These are phyloP conservation scores for Microcyclospora tardicrescens DNA, from an alignment of 2,329 filamentous ascomycete species.

Conservation along the genomic window DNA sequence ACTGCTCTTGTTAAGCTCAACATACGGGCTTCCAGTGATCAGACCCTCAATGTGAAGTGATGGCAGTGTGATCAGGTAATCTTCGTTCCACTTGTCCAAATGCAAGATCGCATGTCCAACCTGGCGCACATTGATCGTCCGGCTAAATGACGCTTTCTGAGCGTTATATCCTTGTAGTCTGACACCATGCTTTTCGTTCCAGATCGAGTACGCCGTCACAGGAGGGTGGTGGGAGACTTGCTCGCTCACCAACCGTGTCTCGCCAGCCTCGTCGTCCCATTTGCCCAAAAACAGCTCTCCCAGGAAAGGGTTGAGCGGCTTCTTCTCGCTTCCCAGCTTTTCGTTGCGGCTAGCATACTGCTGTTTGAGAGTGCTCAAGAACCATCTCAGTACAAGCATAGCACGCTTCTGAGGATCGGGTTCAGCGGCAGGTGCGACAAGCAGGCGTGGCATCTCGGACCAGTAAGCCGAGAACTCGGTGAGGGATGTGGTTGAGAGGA, in stretches of 20 bases:
- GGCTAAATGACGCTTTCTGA: conserved; percentile 88
- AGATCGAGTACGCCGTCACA: conserved; percentile 86
- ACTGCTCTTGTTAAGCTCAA: conserved; percentile 75
- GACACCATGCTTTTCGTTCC: conserved; percentile 72
- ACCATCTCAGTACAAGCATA: conserved; percentile 88
- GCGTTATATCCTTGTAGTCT: conserved; percentile 74
- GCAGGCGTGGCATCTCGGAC: conserved; percentile 48
- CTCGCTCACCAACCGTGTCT: conserved; percentile 78
- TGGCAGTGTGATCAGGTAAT: conserved; percentile 83
- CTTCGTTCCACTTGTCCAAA: conserved; percentile 53
- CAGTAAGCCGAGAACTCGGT: conserved; percentile 46
- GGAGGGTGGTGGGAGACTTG: conserved; percentile 96
- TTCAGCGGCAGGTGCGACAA: conserved; percentile 72
- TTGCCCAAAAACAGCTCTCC: conserved; percentile 87
- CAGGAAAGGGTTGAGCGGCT: conserved; percentile 90
- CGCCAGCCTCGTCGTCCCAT: conserved; percentile 73
- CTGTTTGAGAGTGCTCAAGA: conserved; percentile 82
- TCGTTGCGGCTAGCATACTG: conserved; percentile 68
- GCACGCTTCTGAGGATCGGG: conserved; percentile 69
- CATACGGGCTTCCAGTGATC: conserved; percentile 72
- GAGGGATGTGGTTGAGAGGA: conserved; percentile 42
- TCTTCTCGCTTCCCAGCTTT: conserved; percentile 82
- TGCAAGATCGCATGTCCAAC: conserved; percentile 70
- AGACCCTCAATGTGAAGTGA: conserved; percentile 87
- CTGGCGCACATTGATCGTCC: conserved; percentile 78